Base-by-base conservation (phyloP, 2,329 filamentous ascomycete species). In the Penicillium sp. region DNA sequence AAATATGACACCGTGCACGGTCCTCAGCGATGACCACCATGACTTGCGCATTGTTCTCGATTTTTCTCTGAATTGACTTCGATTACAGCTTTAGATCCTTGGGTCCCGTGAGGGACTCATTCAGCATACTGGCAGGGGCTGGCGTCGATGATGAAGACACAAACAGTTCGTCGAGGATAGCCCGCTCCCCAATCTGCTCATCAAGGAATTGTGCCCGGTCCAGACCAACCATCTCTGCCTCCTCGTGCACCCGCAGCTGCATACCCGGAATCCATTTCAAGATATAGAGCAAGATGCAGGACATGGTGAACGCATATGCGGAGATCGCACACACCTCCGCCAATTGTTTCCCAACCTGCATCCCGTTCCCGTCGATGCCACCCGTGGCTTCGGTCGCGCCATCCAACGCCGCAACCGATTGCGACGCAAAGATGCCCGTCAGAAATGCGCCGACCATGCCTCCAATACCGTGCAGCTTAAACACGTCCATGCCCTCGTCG, bases 401-500 rank as follows among this genome's bases (percentile, higher is more conserved):
- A 56, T 86, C 84, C 42, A 86, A 78, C 2, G 73, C 68, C 1
- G 75, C 75, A 28, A 78, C 70, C 12, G 72, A 74, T 25, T 69
- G 60, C 25, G 78, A 77, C 38, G 83, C 84, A 63, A 87, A 86
- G 65, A 86, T 80, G 6, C 83, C 84, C 2, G 84, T 86, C 49
- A 86, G 68, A 72, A 86, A 84, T 31, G 82, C 82, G 8, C 84
- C 84, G 41, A 82, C 75, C 75, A 85, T 84, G 22, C 84, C 84
- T 42, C 84, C 84, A 25, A 85, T 77, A 15, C 82, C 83, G 68
- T 86, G 84, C 12, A 85, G 79, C 68, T 84, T 85, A 77, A 86
- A 86, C 43, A 86, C 83, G 61, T 86, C 83, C 68, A 86, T 81
- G 11, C 83, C 82, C 62, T 86, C 84, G 63, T 86, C 84, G 59